Evolutionary conservation across 352 stramenopile species (phyloP).

Genomic region (Blastocystis sp.): DNA sequence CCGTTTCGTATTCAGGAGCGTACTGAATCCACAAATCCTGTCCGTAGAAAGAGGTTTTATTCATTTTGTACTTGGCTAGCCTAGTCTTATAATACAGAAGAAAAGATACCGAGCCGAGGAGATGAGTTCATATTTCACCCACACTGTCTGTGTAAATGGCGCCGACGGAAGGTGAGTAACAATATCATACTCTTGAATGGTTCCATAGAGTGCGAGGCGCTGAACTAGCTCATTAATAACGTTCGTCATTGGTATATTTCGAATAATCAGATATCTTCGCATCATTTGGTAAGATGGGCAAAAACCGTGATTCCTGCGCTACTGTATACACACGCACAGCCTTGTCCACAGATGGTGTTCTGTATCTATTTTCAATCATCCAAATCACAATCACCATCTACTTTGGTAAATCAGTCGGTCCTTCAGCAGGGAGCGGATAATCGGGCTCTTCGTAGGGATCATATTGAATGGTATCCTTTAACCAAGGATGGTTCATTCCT

Average conservation of each 20-base stretch:
- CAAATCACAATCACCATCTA: neutral
- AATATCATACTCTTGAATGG: conserved; percentile 44
- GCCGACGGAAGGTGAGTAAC: conserved; percentile 9
- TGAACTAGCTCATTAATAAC: conserved; percentile 35
- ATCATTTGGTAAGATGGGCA: neutral
- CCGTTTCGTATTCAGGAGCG: conserved; percentile 25
- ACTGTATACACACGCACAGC: conserved; percentile 36
- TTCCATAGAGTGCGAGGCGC: conserved; percentile 37
- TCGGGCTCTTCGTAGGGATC: conserved; percentile 54
- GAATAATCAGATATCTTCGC: conserved; percentile 45
- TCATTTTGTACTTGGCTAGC: conserved; percentile 52
- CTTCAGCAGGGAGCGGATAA: conserved; percentile 32
- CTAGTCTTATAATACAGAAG: neutral
- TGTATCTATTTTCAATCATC: conserved; percentile 38
- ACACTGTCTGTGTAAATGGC: conserved; percentile 43
- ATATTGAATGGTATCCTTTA: conserved; percentile 29
- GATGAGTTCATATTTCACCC: conserved; percentile 35
- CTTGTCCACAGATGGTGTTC: conserved; percentile 15
- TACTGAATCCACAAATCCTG: conserved; percentile 55
- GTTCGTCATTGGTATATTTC: conserved; percentile 30
- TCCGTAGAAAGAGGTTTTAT: conserved; percentile 50
- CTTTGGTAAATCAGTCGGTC: neutral
- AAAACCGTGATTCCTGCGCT: conserved; percentile 36
- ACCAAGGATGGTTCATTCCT: conserved; percentile 44
- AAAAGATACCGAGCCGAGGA: neutral